Evolutionary conservation across 2,329 filamentous ascomycete genomes (phyloP).

Genomic region (Clonostachys byssicola): DNA sequence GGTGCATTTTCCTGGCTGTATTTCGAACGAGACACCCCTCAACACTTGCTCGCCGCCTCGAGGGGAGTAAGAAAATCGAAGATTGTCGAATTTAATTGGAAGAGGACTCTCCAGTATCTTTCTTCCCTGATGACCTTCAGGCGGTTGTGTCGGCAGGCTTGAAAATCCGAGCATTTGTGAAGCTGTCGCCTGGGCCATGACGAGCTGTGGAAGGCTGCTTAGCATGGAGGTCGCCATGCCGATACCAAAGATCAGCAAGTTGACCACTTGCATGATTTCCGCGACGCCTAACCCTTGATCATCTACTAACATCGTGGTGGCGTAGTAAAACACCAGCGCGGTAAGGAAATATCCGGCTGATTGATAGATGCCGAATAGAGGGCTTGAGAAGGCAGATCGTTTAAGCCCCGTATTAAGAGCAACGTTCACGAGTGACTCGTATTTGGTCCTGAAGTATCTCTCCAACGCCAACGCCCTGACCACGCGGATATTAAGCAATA

Average conservation of each 20-base stretch:
- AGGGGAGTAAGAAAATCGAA: conserved; percentile 71
- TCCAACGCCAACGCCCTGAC: conserved; percentile 75
- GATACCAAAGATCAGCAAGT: conserved; percentile 80
- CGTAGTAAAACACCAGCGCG: conserved; percentile 82
- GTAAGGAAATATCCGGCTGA: conserved; percentile 67
- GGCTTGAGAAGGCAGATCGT: conserved; percentile 62
- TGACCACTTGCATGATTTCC: conserved; percentile 69
- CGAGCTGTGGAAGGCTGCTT: conserved; percentile 75
- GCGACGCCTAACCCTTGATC: conserved; percentile 43
- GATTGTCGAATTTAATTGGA: conserved; percentile 42
- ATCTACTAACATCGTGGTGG: conserved; percentile 56
- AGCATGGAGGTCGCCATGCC: conserved; percentile 68
- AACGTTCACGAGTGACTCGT: conserved; percentile 42
- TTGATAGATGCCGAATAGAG: conserved; percentile 76
- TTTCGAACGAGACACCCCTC: conserved; percentile 57
- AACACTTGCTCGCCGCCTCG: conserved; percentile 51
- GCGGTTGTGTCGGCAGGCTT: conserved; percentile 46
- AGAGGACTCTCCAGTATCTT: conserved; percentile 16
- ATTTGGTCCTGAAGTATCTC: conserved; percentile 62
- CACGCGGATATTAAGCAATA: conserved; percentile 74
- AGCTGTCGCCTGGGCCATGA: conserved; percentile 68
- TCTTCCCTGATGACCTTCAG: conserved; percentile 52
- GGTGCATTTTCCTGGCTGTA: conserved; percentile 60
- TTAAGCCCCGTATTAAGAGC: conserved; percentile 59
- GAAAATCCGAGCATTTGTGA: conserved; percentile 68